Percentiles rank a stretch among this genome's conserved stretches.
Conservation (phyloP, 176 grass and related monocot genomes). For the Bothriochloa decipiens region DNA sequence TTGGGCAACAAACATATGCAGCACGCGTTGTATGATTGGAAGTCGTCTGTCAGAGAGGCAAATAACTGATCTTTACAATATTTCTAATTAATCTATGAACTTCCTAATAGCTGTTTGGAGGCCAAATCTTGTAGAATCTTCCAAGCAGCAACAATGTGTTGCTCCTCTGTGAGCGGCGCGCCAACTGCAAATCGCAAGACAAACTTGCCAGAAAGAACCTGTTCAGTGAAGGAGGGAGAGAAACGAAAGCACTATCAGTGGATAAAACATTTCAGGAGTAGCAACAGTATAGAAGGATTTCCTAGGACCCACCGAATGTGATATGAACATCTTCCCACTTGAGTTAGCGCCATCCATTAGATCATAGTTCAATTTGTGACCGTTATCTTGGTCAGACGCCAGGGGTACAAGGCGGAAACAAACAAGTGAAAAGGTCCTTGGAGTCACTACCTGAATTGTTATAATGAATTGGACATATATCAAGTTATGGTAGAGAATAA, state of each 20-base stretch:
- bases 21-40: neutral
- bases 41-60: neutral
- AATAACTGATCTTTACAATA: neutral
- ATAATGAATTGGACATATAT: conserved; percentile 7
- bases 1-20: neutral
- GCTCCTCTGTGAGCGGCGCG: conserved; percentile 64
- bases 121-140: conserved; percentile 66
- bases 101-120: conserved; percentile 40
- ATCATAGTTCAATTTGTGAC: conserved; percentile 58
- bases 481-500: conserved; percentile 9
- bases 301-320: conserved; percentile 55
- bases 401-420: conserved; percentile 65
- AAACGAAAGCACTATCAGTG: neutral
- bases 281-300: neutral
- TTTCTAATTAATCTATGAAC: conserved; percentile 19
- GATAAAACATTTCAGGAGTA: neutral
- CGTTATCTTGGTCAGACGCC: conserved; percentile 45
- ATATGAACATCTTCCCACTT: conserved; percentile 69
- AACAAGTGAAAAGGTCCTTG: conserved; percentile 64
- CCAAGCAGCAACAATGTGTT: conserved; percentile 60
- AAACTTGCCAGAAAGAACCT: conserved; percentile 69
- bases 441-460: conserved; percentile 54
- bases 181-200: conserved; percentile 63
- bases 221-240: conserved; percentile 2
- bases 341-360: conserved; percentile 57